phyloP scores from a whole-genome alignment of 176 grass and related monocot species.

The Chloris gayana region DNA sequence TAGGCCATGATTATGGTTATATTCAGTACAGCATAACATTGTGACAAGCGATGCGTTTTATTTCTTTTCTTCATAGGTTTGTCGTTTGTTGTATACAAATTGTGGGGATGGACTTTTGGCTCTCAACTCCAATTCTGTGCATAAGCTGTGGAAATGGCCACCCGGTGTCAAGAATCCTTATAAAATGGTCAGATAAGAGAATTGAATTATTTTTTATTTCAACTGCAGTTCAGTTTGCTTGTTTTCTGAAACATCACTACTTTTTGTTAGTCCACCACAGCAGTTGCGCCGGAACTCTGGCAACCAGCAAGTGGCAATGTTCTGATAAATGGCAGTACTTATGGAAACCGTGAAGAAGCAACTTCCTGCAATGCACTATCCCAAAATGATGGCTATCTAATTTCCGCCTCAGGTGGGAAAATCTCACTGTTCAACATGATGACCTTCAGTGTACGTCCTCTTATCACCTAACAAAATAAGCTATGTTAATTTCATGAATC shows the following conservation, averaged over 20 bases:
- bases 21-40: no score
- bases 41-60: conserved; percentile 18
- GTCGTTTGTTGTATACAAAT: conserved; percentile 90
- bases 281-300: conserved; percentile 79
- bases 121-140: conserved; percentile 87
- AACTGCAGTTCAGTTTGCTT: conserved; percentile 31
- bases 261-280: conserved; percentile 74
- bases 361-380: conserved; percentile 97
- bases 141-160: conserved; percentile 99
- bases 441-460: conserved; percentile 56
- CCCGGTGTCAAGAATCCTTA: conserved; percentile 82
- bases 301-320: conserved; percentile 92
- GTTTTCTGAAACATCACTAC: conserved; percentile 34
- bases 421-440: no score
- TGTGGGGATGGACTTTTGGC: conserved; percentile 75
- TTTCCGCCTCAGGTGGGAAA: no score
- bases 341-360: conserved; percentile 92
- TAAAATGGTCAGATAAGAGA: conserved; percentile 66
- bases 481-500: background rate
- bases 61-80: conserved; percentile 62
- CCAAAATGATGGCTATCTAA: conserved; percentile 99
- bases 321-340: conserved; percentile 87
- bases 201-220: conserved; percentile 24
- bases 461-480: background rate
- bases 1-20: no score